These are phyloP conservation scores for Citrullus mucosospermus DNA, from an alignment of 306 rosid genomes.

Conservation along the genomic window DNA sequence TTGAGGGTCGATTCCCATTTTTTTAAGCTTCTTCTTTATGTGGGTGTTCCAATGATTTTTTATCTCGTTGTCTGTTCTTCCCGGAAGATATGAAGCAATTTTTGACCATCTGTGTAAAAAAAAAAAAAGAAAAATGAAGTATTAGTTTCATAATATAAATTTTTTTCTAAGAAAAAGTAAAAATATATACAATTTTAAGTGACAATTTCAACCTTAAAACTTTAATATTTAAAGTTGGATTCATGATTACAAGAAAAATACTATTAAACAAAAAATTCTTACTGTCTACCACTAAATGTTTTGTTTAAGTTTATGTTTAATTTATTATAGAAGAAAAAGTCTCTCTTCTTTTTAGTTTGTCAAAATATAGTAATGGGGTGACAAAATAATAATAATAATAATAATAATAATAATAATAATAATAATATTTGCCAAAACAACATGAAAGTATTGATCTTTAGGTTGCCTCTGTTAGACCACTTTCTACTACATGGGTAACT, in stretches of 20 bases:
- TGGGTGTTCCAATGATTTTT: slow-evolving; percentile 3
- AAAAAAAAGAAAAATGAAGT: background rate
- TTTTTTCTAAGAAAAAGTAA: no score
- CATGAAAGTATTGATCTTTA: background rate
- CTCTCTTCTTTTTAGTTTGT: background rate
- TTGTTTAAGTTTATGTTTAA: background rate
- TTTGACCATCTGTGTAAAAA: background rate
- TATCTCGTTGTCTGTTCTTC: slow-evolving; percentile 4
- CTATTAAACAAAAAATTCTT: no score
- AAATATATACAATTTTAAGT: no score
- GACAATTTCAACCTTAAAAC: no score
- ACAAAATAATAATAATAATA: background rate
- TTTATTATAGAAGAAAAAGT: background rate
- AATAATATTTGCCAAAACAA: background rate
- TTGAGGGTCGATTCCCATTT: slow-evolving; percentile 2
- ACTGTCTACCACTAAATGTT: no score
- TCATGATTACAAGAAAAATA: no score
- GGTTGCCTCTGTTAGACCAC: background rate
- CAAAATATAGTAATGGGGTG: background rate
- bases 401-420: no score
- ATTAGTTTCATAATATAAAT: background rate
- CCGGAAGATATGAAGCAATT: slow-evolving; percentile 1
- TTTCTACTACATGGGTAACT: background rate
- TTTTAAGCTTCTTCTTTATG: background rate
- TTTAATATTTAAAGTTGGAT: no score